Conservation (phyloP, 495 filamentous ascomycete genomes). For the Aspergillus carlsbadensis region DNA sequence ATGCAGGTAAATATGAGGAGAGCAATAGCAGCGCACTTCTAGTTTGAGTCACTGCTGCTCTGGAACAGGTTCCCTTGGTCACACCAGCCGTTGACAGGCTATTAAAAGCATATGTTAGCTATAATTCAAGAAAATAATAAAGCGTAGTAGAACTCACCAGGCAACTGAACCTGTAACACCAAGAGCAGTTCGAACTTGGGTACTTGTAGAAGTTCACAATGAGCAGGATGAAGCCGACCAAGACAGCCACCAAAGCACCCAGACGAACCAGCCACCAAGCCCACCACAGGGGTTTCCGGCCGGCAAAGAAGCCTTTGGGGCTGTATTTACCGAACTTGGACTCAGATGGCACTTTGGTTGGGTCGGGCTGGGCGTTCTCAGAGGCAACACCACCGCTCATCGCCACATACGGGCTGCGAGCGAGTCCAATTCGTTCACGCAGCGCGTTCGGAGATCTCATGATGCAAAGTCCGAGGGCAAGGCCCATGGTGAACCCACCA, state of each 20-base stretch:
- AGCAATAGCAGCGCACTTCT: not conserved
- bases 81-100: slow-evolving; percentile 81
- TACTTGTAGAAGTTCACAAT: slow-evolving; percentile 87
- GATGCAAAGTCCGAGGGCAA: slow-evolving; percentile 81
- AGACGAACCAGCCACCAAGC: slow-evolving; percentile 90
- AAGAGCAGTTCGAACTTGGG: slow-evolving; percentile 66
- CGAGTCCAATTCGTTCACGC: slow-evolving; percentile 66
- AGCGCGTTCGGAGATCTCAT: slow-evolving; percentile 83
- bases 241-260: slow-evolving; percentile 71
- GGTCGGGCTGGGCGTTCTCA: slow-evolving; percentile 40
- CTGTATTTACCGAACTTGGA: slow-evolving; percentile 19
- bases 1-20: not conserved
- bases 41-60: not conserved
- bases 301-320: slow-evolving; percentile 84
- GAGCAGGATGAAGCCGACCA: slow-evolving; percentile 80
- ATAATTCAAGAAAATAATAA: not conserved
- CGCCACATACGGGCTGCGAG: slow-evolving; percentile 65
- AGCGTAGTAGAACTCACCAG: slow-evolving; percentile 62
- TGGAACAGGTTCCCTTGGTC: slow-evolving; percentile 50
- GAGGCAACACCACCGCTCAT: slow-evolving; percentile 48
- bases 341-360: slow-evolving; percentile 25
- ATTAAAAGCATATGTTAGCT: slow-evolving; percentile 26
- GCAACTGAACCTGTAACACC: slow-evolving; percentile 95
- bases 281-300: slow-evolving; percentile 93
- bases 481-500: slow-evolving; percentile 90